phyloP scores from a whole-genome alignment of 495 filamentous ascomycete genomes.

The Hypoxylon cercidicola region DNA sequence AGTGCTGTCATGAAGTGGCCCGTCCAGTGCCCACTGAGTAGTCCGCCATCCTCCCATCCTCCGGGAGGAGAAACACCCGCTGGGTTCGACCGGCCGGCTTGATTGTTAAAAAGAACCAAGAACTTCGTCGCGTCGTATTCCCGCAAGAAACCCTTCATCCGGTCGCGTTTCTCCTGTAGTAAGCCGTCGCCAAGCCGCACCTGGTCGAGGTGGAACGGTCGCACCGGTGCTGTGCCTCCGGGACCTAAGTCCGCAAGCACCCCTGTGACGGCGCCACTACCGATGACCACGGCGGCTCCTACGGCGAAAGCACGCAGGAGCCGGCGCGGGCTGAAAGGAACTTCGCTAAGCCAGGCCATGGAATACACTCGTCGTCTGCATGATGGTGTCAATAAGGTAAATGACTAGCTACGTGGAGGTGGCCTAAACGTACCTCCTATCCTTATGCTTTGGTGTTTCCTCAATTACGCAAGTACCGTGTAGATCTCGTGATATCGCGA shows the following conservation, averaged over 20 bases:
- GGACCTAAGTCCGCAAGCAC: constrained; percentile 28
- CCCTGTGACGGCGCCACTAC: constrained; percentile 15
- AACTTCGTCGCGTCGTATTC: constrained; percentile 34
- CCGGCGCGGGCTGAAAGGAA: constrained; percentile 7
- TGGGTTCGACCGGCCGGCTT: constrained; percentile 35
- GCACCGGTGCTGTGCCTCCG: constrained; percentile 36
- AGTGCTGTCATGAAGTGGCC: constrained; percentile 41
- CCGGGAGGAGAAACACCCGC: constrained; percentile 28
- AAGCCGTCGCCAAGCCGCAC: constrained; percentile 32
- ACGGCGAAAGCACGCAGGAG: constrained; percentile 17
- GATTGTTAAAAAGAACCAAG: constrained; percentile 39
- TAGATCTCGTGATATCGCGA: constrained; percentile 1
- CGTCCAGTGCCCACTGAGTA: constrained; percentile 39
- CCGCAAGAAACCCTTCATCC: constrained; percentile 34
- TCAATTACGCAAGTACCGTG: not conserved
- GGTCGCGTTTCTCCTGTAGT: constrained; percentile 40
- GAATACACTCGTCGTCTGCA: not conserved
- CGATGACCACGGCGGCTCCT: constrained; percentile 11
- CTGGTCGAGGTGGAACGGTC: constrained; percentile 38
- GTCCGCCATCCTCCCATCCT: constrained; percentile 41
- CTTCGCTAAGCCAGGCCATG: constrained; percentile 21
- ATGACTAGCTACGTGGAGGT: not conserved
- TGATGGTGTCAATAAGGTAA: not conserved
- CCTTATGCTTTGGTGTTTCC: not conserved
- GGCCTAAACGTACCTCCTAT: constrained; percentile 5